A percentile compares a stretch with the other conserved stretches of the same genome.
phyloP scores from a whole-genome alignment of 225 moss, liverwort and hornwort genomes.

The Bryoerythrophyllum caledonicum region DNA sequence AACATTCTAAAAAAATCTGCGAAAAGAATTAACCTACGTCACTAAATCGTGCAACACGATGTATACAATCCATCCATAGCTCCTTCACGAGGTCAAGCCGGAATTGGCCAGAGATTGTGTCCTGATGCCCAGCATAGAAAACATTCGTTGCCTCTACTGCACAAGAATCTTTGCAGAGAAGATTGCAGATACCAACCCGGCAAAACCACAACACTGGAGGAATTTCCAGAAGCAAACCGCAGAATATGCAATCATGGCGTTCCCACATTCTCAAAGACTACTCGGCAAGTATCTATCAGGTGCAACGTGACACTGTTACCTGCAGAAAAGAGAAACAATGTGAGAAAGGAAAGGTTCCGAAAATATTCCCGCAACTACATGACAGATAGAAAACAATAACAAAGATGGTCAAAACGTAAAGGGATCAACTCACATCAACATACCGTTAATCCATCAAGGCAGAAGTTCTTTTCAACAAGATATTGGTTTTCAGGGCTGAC shows the following conservation, averaged over 20 bases:
- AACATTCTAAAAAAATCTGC: not conserved
- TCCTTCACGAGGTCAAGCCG: not conserved
- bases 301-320: conserved; percentile 18
- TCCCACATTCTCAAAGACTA: not conserved
- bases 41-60: not conserved
- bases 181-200: not conserved
- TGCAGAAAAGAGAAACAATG: conserved; percentile 17
- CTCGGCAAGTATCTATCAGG: not conserved
- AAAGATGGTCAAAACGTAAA: not conserved
- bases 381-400: not conserved
- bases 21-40: not conserved
- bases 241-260: not conserved
- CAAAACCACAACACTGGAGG: not conserved
- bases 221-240: too few species aligned
- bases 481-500: conserved; percentile 8
- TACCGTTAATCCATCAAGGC: conserved; percentile 25
- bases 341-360: not conserved
- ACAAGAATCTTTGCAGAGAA: not conserved
- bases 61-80: not conserved
- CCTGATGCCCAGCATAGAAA: not conserved
- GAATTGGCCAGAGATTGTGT: not conserved
- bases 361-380: not conserved
- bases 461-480: conserved; percentile 13
- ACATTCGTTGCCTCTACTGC: not conserved
- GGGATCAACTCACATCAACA: not conserved